phyloP scores from a whole-genome alignment of 495 filamentous ascomycete species.

The Amphirosellinia nigrospora region DNA sequence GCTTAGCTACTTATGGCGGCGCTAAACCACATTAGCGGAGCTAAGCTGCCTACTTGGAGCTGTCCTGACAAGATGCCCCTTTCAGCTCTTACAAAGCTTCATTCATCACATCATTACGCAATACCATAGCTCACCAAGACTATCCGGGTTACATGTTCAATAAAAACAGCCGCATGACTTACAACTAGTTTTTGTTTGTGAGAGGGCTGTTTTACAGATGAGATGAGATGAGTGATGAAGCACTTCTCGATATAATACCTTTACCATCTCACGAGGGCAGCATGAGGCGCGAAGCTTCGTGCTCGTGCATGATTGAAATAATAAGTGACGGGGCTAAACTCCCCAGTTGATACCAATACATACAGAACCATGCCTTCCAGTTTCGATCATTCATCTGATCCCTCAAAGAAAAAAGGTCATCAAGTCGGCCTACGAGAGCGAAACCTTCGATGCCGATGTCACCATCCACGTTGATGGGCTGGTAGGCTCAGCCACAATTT shows the following conservation, averaged over 20 bases:
- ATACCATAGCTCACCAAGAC: background rate
- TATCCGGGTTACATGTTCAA: background rate
- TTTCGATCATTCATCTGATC: conserved; percentile 47
- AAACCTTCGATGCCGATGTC: conserved; percentile 84
- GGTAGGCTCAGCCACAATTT: conserved; percentile 73
- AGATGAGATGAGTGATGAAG: conserved; percentile 5
- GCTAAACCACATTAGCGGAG: conserved; percentile 7
- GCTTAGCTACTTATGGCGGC: background rate
- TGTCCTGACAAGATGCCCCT: background rate
- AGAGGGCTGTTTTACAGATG: background rate
- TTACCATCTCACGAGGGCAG: conserved; percentile 7
- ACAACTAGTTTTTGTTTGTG: background rate
- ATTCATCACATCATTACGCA: background rate
- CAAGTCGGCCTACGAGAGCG: conserved; percentile 79
- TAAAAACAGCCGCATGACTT: background rate
- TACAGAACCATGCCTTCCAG: conserved; percentile 45
- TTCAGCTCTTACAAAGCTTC: conserved; percentile 17
- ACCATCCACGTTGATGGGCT: conserved; percentile 79
- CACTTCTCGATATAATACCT: background rate
- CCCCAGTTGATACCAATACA: background rate
- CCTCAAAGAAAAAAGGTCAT: conserved; percentile 56
- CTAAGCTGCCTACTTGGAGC: background rate
- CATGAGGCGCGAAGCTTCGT: conserved; percentile 20
- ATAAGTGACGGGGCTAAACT: conserved; percentile 16
- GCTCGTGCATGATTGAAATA: conserved; percentile 2